Percentiles rank a stretch among this genome's conserved stretches.
phyloP scores from a whole-genome alignment of 2,329 filamentous ascomycete genomes.

The Cryphonectria nitschkei region DNA sequence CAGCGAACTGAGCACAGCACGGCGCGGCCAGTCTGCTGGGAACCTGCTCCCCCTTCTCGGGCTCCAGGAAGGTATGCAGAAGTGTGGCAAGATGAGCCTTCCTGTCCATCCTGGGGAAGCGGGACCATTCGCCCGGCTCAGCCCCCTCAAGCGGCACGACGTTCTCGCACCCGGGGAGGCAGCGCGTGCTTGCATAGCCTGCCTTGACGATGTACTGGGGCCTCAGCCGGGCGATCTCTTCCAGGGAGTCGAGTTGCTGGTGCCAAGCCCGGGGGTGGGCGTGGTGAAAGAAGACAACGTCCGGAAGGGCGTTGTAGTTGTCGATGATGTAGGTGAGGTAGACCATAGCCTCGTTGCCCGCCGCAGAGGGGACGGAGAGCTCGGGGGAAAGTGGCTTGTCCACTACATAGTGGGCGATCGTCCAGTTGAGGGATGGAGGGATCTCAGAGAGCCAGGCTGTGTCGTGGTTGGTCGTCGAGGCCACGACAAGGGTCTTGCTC shows the following conservation, averaged over 20 bases:
- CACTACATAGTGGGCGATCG: slow-evolving; percentile 33
- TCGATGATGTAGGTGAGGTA: slow-evolving; percentile 67
- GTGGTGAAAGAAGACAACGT: slow-evolving; percentile 64
- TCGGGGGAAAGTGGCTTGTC: slow-evolving; percentile 31
- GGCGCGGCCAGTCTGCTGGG: slow-evolving; percentile 45
- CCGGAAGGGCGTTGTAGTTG: slow-evolving; percentile 61
- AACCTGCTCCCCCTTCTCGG: slow-evolving; percentile 32
- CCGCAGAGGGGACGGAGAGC: slow-evolving; percentile 34
- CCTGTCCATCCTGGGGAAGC: slow-evolving; percentile 13
- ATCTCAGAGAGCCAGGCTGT: slow-evolving; percentile 30
- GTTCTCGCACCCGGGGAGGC: slow-evolving; percentile 42
- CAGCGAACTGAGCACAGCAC: slow-evolving; percentile 60
- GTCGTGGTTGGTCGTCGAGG: slow-evolving; percentile 27
- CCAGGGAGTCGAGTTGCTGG: slow-evolving; percentile 55
- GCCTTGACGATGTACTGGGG: slow-evolving; percentile 53
- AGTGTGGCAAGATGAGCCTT: slow-evolving; percentile 32
- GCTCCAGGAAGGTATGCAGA: slow-evolving; percentile 32
- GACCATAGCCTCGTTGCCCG: slow-evolving; percentile 63
- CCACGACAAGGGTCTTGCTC: slow-evolving; percentile 31
- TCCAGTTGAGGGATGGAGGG: slow-evolving; percentile 28
- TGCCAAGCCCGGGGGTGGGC: slow-evolving; percentile 60
- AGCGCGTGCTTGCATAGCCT: slow-evolving; percentile 65
- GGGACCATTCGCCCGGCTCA: not conserved
- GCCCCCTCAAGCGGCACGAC: slow-evolving; percentile 31
- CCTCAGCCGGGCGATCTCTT: slow-evolving; percentile 54